These are phyloP conservation scores for Fallopia convolvulus DNA, from an alignment of 148 eudicot species.

Conservation along the genomic window DNA sequence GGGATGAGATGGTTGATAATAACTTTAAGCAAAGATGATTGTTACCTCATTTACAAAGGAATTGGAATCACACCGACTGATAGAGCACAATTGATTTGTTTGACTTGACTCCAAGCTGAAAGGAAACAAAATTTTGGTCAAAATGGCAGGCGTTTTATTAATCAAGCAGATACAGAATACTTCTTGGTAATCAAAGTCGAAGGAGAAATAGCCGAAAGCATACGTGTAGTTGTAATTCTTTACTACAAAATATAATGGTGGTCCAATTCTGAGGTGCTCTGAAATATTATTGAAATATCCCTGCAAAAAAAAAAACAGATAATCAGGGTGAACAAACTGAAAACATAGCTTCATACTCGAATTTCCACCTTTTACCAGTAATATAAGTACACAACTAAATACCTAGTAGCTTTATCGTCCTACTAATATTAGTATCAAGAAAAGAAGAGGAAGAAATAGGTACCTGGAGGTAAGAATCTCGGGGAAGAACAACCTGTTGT, in stretches of 20 bases:
- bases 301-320: slow-evolving; percentile 29
- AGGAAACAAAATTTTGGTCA: slow-evolving; percentile 21
- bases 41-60: slow-evolving; percentile 93
- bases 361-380: background rate
- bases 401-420: background rate
- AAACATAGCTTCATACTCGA: background rate
- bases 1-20: background rate
- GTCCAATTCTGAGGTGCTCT: slow-evolving; percentile 77
- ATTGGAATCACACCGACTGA: slow-evolving; percentile 83
- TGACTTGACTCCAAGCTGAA: slow-evolving; percentile 89
- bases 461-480: slow-evolving; percentile 98
- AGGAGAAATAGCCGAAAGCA: background rate
- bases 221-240: slow-evolving; percentile 84
- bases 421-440: background rate
- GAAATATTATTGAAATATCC: slow-evolving; percentile 76
- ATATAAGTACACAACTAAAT: background rate
- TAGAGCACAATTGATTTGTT: slow-evolving; percentile 91
- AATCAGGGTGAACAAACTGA: background rate
- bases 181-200: background rate
- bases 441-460: background rate
- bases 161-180: background rate
- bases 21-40: background rate
- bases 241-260: slow-evolving; percentile 90
- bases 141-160: background rate
- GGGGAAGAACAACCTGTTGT: slow-evolving; percentile 97